These are phyloP conservation scores for Volutella citrinella DNA, from an alignment of 2,329 filamentous ascomycete genomes.

Conservation along the genomic window DNA sequence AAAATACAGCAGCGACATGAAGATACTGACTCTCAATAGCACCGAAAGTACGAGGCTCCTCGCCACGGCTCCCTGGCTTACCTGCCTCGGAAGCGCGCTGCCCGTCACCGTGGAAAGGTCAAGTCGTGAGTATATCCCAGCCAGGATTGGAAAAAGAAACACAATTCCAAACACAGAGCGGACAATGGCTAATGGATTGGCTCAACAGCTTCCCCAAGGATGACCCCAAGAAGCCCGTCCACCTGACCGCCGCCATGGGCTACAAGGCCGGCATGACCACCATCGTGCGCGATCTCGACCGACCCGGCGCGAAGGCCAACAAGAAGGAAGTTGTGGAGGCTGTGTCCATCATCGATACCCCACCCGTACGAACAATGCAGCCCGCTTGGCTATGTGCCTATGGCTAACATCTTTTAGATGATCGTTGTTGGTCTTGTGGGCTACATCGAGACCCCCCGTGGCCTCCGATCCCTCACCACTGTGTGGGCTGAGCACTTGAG, in stretches of 20 bases:
- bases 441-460: constrained; percentile 99
- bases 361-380: constrained; percentile 89
- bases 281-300: constrained; percentile 98
- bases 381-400: constrained; percentile 74
- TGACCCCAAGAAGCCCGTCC: constrained; percentile 99
- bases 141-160: constrained; percentile 5
- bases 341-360: constrained; percentile 84
- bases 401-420: constrained; percentile 81
- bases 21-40: constrained; percentile 30
- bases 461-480: constrained; percentile 98
- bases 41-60: constrained; percentile 74
- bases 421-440: constrained; percentile 99
- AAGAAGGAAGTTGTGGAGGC: constrained; percentile 97
- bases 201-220: constrained; percentile 92
- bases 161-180: constrained; percentile 1
- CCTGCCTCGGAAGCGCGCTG: constrained; percentile 86
- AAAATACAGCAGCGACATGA: constrained; percentile 20
- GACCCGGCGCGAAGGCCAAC: constrained; percentile 98
- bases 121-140: constrained; percentile 73
- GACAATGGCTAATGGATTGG: constrained; percentile 26
- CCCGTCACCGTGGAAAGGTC: constrained; percentile 94
- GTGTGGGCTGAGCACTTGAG: constrained; percentile 99
- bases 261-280: constrained; percentile 99
- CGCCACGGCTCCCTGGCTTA: constrained; percentile 92
- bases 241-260: constrained; percentile 96